Percentiles rank a stretch among this genome's conserved stretches.
phyloP scores from a whole-genome alignment of 139 green algal species.

The Nannochloris sp. region DNA sequence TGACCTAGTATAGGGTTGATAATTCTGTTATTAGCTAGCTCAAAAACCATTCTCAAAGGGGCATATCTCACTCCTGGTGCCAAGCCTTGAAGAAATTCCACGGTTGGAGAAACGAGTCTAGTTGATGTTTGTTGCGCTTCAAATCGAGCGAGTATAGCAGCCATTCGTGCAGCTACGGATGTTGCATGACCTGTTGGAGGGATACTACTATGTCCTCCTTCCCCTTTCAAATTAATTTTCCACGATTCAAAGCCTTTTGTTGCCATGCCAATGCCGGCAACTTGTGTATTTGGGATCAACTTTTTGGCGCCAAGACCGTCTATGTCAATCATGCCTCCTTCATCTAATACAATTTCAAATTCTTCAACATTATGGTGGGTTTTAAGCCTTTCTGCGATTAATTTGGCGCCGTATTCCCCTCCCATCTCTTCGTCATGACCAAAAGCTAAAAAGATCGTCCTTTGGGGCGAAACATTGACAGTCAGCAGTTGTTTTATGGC shows the following conservation, averaged over 20 bases:
- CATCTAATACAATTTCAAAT: constrained; percentile 62
- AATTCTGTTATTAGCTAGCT: constrained; percentile 4
- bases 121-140: constrained; percentile 17
- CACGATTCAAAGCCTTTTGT: constrained; percentile 47
- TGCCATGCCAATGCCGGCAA: constrained; percentile 53
- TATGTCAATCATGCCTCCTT: constrained; percentile 36
- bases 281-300: constrained; percentile 2
- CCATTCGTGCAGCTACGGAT: constrained; percentile 27
- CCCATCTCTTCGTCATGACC: constrained; percentile 77
- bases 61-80: constrained; percentile 1
- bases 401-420: constrained; percentile 34
- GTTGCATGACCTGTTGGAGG: constrained; percentile 41
- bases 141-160: constrained; percentile 22
- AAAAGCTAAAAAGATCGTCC: constrained; percentile 59
- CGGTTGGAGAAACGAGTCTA: constrained; percentile 35
- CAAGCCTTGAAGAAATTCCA: constrained; percentile 44
- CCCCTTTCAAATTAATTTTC: constrained; percentile 24
- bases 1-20: constrained; percentile 20
- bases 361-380: neutral
- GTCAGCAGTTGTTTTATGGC: constrained; percentile 43
- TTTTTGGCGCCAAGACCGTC: constrained; percentile 32
- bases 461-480: constrained; percentile 21
- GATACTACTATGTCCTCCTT: constrained; percentile 57
- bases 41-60: constrained; percentile 7
- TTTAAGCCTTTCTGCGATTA: constrained; percentile 36